Conservation (phyloP, 345 rosid species). For the Rhizophora mangle region DNA sequence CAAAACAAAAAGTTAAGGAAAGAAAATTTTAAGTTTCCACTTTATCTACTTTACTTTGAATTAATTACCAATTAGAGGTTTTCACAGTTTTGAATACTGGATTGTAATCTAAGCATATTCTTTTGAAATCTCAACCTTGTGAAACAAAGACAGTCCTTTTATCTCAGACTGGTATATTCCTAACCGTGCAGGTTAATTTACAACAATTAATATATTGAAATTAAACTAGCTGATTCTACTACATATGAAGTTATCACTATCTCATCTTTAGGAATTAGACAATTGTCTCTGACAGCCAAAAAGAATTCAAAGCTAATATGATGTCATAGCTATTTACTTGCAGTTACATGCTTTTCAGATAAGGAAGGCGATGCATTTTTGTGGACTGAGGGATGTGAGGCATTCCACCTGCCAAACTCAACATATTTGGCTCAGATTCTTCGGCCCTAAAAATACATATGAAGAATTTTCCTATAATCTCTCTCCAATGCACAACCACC, state of each 20-base stretch:
- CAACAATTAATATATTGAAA: neutral
- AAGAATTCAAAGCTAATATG: constrained; percentile 1
- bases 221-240: neutral
- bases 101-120: neutral
- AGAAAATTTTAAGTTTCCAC: no score
- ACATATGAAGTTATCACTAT: neutral
- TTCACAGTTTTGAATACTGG: no score
- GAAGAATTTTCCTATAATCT: neutral
- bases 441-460: neutral
- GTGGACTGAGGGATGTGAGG: neutral
- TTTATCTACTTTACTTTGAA: no score
- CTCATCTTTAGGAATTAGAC: neutral
- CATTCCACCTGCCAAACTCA: neutral
- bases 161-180: neutral
- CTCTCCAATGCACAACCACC: neutral
- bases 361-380: neutral
- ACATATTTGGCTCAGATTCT: neutral
- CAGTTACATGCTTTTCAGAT: neutral
- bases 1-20: constrained; percentile 33
- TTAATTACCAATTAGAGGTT: no score
- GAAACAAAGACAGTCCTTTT: neutral
- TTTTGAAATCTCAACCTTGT: neutral
- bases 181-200: neutral
- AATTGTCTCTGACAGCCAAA: neutral
- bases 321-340: neutral